Conservation (phyloP, 2,329 filamentous ascomycete species). For the Ceratocystis papillata region DNA sequence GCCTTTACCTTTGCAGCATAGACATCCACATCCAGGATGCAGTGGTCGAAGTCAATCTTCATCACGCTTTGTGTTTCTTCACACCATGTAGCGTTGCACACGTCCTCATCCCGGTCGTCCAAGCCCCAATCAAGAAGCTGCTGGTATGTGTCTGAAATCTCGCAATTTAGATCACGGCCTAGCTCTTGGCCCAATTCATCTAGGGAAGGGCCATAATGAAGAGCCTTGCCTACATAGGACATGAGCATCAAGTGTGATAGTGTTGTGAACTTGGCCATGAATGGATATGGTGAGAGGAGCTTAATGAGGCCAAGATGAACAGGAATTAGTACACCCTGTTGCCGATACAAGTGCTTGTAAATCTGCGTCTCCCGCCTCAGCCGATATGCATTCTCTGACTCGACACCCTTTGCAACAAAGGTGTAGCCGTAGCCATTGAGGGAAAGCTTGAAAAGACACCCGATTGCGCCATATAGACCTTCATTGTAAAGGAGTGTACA, state of each 20-base stretch:
- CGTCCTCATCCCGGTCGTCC: background rate
- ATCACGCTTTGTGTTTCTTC: background rate
- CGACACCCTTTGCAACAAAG: background rate
- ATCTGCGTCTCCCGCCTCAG: background rate
- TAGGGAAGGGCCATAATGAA: background rate
- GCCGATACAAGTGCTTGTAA: background rate
- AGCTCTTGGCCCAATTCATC: background rate
- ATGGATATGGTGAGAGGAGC: background rate
- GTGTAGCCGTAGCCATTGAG: background rate
- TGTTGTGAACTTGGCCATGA: background rate
- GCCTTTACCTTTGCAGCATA: too few relatives aligned
- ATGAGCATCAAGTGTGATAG: background rate
- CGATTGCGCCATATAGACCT: background rate
- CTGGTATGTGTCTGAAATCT: background rate
- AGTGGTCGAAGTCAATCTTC: constrained; percentile 4
- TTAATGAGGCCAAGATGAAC: background rate
- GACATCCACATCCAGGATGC: too few relatives aligned
- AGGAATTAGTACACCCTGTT: background rate
- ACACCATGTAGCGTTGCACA: background rate
- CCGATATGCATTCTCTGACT: background rate
- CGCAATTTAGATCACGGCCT: background rate
- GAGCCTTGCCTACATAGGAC: constrained; percentile 30
- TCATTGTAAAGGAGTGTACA: background rate
- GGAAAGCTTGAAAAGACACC: background rate
- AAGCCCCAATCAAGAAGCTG: background rate